phyloP scores from a whole-genome alignment of 2,329 filamentous ascomycete species.

The Aspergillus neoniger region DNA sequence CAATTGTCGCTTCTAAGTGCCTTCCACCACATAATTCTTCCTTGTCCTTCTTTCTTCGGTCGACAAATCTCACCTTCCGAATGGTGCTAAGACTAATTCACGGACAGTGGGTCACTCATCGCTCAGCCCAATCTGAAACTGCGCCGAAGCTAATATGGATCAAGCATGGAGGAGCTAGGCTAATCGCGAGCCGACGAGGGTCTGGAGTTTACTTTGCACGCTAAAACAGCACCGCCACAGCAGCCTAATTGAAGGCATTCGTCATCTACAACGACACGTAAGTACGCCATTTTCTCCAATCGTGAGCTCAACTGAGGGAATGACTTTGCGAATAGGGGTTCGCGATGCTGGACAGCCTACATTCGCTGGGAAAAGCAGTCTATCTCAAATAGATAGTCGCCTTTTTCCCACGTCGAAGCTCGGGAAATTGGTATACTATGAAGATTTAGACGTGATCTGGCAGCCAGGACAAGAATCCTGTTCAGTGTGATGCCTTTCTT shows the following conservation, averaged over 20 bases:
- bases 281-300: background rate
- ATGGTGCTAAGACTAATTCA: background rate
- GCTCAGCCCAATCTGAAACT: background rate
- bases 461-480: fast-evolving
- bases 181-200: background rate
- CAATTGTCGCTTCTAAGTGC: background rate
- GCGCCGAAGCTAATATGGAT: background rate
- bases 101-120: background rate
- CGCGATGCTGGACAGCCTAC: background rate
- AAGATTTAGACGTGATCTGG: background rate
- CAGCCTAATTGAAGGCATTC: background rate
- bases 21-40: background rate
- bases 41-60: background rate
- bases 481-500: background rate
- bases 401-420: background rate
- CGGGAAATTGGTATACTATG: background rate
- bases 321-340: background rate
- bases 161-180: background rate
- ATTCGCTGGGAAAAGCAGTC: too few species aligned
- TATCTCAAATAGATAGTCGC: fast-evolving
- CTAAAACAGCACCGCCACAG: background rate
- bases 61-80: background rate
- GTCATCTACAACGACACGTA: background rate
- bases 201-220: background rate
- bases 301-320: background rate